Conservation (phyloP, 352 stramenopile species). For the Paralagenidium karlingii region DNA sequence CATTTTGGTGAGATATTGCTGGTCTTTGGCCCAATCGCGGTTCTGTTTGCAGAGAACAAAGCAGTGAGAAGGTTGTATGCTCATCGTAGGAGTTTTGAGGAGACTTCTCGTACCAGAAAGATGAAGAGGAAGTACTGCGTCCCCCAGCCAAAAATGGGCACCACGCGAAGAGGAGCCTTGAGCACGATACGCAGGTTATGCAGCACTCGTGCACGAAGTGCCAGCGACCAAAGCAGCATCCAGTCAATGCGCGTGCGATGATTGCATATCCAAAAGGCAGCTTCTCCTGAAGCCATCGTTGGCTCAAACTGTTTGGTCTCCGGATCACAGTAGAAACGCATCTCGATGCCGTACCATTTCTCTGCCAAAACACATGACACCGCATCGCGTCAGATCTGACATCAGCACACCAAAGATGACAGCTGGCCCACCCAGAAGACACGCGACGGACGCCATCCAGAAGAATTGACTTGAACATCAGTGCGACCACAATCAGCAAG, state of each 20-base stretch:
- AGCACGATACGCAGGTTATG: constrained; percentile 55
- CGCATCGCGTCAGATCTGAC: no score
- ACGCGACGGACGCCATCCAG: no score
- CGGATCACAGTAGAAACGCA: constrained; percentile 41
- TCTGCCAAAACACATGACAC: constrained; percentile 13
- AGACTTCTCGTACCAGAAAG: constrained; percentile 29
- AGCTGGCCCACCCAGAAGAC: no score
- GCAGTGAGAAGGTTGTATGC: background rate
- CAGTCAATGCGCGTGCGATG: constrained; percentile 78
- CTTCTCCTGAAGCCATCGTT: constrained; percentile 25
- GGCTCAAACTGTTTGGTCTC: constrained; percentile 39
- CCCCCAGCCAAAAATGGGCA: constrained; percentile 74
- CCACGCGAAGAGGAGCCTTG: constrained; percentile 53
- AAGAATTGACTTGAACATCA: no score
- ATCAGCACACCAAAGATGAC: no score
- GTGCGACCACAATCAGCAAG: no score
- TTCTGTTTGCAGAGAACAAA: constrained; percentile 13
- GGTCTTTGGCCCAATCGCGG: constrained; percentile 48
- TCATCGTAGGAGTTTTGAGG: background rate
- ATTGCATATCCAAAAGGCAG: constrained; percentile 63
- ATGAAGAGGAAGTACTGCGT: constrained; percentile 83
- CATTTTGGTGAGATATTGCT: constrained; percentile 30
- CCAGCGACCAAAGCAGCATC: constrained; percentile 72
- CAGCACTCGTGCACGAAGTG: constrained; percentile 32
- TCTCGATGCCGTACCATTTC: constrained; percentile 41